Base-by-base conservation (phyloP, 108 stramenopile species). In the Cyclostephanos invisitatus region DNA sequence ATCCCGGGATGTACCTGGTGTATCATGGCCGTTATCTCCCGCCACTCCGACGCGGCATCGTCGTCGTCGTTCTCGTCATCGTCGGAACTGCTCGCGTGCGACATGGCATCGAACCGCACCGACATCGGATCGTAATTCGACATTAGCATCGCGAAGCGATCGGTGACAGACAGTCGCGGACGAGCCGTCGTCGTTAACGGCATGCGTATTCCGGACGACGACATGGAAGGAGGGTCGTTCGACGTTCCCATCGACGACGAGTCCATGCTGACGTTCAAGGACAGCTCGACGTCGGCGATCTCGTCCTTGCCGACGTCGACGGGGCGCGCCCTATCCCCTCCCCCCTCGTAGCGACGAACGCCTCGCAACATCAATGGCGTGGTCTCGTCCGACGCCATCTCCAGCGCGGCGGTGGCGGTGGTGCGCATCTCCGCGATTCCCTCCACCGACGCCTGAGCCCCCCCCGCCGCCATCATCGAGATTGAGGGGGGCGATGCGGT, bases 81-180 rank as follows among this genome's bases (percentile, higher is more conserved):
- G 59, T 40, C 48, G 37, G 63, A 49, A 28, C 59, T 50, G 5
- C 42, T 44, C 11, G 35, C 54, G 1, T 38, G 47, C 37, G 61
- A 54, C 14, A 55, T 24, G 42, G 51, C 21, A 24, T 64, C 42
- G 61, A 65, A 55, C 36, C 51, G 67, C 0, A 79, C 70, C 20
- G 68, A 70, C 29, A 37, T 29, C 5, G 71, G 66, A 48, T 79
- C 78, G 32, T 79, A 79, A 36, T 79, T 79, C 12, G 67, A 68
- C 66, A 79, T 55, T 5, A 79, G 14, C 78, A 79, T 62, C 6
- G 78, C 78, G 38, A 79, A 79, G 50, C 78, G 56, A 55, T 79
- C 78, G 22, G 67, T 42, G 17, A 73, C 66, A 2, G 71, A 79
- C 0, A 79, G 59, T 14, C 78, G 71, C 8, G 69, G 69, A 18